Percentiles rank a stretch among this genome's conserved stretches.
Evolutionary conservation across 768 basidiomycete species (phyloP).

Genomic region (Tylopilus subfusipes): DNA sequence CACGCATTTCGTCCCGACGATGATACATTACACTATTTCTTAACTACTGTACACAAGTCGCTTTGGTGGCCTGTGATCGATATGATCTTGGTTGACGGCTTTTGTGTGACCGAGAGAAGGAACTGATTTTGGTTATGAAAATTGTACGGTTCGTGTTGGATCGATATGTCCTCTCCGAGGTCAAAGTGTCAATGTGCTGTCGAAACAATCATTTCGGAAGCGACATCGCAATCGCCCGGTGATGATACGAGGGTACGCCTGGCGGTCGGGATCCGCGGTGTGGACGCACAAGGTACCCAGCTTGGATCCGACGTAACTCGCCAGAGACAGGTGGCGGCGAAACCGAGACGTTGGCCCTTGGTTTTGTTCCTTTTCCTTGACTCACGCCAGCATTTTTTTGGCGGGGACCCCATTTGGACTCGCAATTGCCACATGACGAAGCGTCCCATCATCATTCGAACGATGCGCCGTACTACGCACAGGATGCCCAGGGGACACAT

Average conservation of each 20-base stretch:
- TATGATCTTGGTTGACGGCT: conserved; percentile 3
- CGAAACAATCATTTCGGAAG: neutral
- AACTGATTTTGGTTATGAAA: conserved; percentile 8
- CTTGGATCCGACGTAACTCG: conserved; percentile 12
- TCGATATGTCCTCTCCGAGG: conserved; percentile 6
- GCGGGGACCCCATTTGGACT: conserved; percentile 12
- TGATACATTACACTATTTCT: conserved; percentile 33
- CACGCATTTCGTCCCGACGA: conserved; percentile 27
- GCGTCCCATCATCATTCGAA: neutral
- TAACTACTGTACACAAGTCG: conserved; percentile 31
- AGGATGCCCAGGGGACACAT: conserved; percentile 11
- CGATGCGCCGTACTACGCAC: conserved; percentile 5
- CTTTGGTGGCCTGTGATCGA: conserved; percentile 8
- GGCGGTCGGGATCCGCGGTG: conserved; percentile 18
- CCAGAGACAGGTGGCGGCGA: conserved; percentile 1
- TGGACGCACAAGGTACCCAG: conserved; percentile 10
- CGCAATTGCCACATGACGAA: conserved; percentile 9
- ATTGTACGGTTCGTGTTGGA: neutral
- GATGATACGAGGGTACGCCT: neutral
- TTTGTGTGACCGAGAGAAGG: conserved; percentile 10
- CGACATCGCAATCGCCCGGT: conserved; percentile 13
- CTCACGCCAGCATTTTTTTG: conserved; percentile 6
- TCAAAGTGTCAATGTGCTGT: neutral
- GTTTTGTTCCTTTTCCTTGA: conserved; percentile 5
- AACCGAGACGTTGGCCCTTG: neutral